Evolutionary conservation across 345 rosid genomes (phyloP).

Genomic region (Rubroshorea leprosula): DNA sequence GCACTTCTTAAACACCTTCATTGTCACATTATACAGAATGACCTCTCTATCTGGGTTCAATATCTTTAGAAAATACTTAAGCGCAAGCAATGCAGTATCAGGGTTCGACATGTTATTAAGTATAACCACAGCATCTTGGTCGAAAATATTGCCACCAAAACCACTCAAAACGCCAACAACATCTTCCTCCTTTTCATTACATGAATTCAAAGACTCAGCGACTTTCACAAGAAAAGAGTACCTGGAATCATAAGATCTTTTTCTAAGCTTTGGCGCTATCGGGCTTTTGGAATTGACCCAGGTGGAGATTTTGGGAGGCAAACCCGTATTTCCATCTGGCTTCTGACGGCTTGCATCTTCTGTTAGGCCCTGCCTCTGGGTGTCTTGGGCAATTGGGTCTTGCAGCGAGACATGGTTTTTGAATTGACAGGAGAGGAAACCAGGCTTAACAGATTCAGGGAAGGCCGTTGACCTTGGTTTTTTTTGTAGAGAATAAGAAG

Average conservation of each 20-base stretch:
- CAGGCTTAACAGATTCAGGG: slow-evolving; percentile 19
- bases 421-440: slow-evolving; percentile 22
- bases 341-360: slow-evolving; percentile 14
- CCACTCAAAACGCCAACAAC: slow-evolving; percentile 38
- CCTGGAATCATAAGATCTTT: slow-evolving; percentile 68
- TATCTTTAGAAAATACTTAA: slow-evolving; percentile 41
- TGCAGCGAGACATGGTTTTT: slow-evolving; percentile 47
- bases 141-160: slow-evolving; percentile 45
- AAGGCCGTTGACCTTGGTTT: slow-evolving; percentile 27
- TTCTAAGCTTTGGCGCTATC: slow-evolving; percentile 58
- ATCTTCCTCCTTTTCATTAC: slow-evolving; percentile 32
- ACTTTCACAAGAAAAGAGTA: slow-evolving; percentile 56
- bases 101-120: slow-evolving; percentile 81
- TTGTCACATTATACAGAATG: slow-evolving; percentile 70
- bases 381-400: slow-evolving; percentile 30
- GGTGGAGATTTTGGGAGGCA: slow-evolving; percentile 39
- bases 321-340: slow-evolving; percentile 22
- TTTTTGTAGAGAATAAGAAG: too few relatives aligned
- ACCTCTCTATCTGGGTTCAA: slow-evolving; percentile 41
- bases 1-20: slow-evolving; percentile 65
- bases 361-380: slow-evolving; percentile 16
- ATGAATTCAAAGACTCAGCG: slow-evolving; percentile 54
- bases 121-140: slow-evolving; percentile 78
- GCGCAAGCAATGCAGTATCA: slow-evolving; percentile 49
- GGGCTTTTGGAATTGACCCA: slow-evolving; percentile 92